phyloP scores from a whole-genome alignment of 441 rosid species.

The Corymbia citriodora region DNA sequence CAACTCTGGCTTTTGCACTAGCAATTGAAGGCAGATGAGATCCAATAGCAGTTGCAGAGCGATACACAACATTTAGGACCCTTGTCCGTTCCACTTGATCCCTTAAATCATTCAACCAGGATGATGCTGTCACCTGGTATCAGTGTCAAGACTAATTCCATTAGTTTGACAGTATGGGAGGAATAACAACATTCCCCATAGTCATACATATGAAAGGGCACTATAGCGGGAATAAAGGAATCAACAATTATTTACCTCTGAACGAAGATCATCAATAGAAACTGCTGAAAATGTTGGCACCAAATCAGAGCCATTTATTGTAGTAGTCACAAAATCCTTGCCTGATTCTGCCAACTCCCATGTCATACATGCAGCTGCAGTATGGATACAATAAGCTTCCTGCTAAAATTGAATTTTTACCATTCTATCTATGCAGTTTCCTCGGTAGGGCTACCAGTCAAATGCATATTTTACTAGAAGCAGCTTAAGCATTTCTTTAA shows the following conservation, averaged over 20 bases:
- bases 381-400: conserved; percentile 8
- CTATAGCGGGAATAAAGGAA: no score
- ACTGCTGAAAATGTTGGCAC: conserved; percentile 94
- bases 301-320: conserved; percentile 87
- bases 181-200: neutral
- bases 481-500: neutral
- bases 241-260: conserved; percentile 48
- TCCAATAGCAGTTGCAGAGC: conserved; percentile 93
- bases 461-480: neutral
- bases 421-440: neutral
- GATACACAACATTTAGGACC: conserved; percentile 84
- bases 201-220: neutral
- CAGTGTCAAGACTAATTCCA: neutral
- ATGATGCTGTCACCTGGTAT: conserved; percentile 82
- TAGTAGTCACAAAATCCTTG: conserved; percentile 70
- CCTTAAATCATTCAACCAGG: conserved; percentile 92
- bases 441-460: neutral
- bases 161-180: neutral
- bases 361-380: conserved; percentile 98
- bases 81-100: conserved; percentile 89
- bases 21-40: conserved; percentile 91
- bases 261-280: conserved; percentile 88
- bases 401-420: neutral
- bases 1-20: conserved; percentile 92
- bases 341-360: conserved; percentile 99